These are phyloP conservation scores for Mesembryanthemum crystallinum DNA, from an alignment of 148 eudicot species.

Conservation along the genomic window DNA sequence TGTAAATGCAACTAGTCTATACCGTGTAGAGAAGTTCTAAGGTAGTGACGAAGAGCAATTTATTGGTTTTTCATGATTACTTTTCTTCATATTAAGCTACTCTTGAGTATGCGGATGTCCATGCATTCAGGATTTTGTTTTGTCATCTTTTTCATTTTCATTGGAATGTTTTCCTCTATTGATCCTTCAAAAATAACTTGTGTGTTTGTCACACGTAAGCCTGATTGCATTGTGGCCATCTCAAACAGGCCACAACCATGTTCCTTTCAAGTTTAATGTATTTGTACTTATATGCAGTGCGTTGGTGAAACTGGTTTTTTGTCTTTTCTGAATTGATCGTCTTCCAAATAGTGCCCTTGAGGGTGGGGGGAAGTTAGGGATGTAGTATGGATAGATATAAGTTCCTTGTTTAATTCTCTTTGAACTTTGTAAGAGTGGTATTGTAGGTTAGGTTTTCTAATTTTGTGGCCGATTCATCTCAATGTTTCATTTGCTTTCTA, in stretches of 20 bases:
- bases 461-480: not conserved
- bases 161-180: not conserved
- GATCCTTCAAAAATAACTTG: not conserved
- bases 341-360: no score
- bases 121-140: not conserved
- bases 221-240: not conserved
- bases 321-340: no score
- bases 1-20: not conserved
- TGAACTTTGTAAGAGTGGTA: not conserved
- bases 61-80: not conserved
- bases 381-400: not conserved
- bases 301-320: not conserved
- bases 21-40: not conserved
- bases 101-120: not conserved
- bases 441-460: not conserved
- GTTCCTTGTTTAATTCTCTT: not conserved
- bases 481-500: not conserved
- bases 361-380: not conserved
- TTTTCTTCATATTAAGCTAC: not conserved
- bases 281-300: not conserved
- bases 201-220: not conserved
- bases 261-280: not conserved
- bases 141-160: not conserved
- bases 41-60: not conserved
- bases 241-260: no score